Conservation (phyloP, 2,329 filamentous ascomycete genomes). For the Paecilomyces formosus region DNA sequence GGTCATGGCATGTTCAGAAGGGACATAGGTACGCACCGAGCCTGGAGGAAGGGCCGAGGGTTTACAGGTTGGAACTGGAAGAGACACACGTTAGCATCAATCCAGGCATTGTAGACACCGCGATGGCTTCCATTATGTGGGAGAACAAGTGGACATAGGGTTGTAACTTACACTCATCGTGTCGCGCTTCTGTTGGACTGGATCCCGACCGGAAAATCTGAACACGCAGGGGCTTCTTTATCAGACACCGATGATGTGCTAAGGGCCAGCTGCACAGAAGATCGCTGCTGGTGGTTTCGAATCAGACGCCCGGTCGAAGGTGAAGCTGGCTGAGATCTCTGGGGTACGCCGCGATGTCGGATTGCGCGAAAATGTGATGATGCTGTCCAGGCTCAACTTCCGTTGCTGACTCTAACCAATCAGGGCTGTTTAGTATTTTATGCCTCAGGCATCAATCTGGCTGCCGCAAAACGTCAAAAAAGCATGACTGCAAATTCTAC, state of each 20-base stretch:
- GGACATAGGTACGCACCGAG: conserved; percentile 53
- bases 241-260: not conserved
- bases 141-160: not conserved
- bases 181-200: conserved; percentile 1
- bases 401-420: conserved; percentile 15
- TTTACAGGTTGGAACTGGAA: conserved; percentile 84
- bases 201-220: not conserved
- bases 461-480: not conserved
- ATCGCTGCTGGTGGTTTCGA: conserved; percentile 4
- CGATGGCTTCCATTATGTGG: conserved; percentile 7
- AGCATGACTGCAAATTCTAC: not conserved
- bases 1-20: not conserved
- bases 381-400: conserved; percentile 7
- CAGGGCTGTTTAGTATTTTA: conserved; percentile 9
- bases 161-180: conserved; percentile 27
- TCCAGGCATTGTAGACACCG: not conserved
- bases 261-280: not conserved
- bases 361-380: conserved; percentile 28
- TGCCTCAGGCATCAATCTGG: conserved; percentile 15
- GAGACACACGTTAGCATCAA: conserved; percentile 11
- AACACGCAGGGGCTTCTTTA: not conserved
- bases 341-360: conserved; percentile 9
- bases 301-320: not conserved
- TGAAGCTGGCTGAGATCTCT: conserved; percentile 10
- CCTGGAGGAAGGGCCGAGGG: conserved; percentile 92